phyloP scores from a whole-genome alignment of 192 early-diverging fungal genomes.

The Obelidium mucronatum region DNA sequence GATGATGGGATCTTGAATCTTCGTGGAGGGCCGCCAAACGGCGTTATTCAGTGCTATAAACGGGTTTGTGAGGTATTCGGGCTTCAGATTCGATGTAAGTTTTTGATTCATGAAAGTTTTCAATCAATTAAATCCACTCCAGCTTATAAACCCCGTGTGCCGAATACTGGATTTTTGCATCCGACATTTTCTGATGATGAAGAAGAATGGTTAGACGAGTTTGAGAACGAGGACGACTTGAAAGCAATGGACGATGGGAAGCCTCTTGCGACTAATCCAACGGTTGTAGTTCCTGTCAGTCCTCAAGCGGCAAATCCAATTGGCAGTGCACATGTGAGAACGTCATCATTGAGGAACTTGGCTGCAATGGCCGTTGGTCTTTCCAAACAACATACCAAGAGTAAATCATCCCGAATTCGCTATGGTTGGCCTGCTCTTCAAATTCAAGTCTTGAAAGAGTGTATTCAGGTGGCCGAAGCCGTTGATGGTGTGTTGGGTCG shows the following conservation, averaged over 20 bases:
- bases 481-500: constrained; percentile 59
- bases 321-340: background rate
- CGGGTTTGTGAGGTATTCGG: constrained; percentile 75
- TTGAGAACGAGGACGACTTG: constrained; percentile 48
- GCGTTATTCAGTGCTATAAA: constrained; percentile 70
- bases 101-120: background rate
- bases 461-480: constrained; percentile 71
- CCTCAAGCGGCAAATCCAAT: background rate
- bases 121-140: background rate
- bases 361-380: background rate
- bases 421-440: constrained; percentile 83
- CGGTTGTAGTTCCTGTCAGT: background rate
- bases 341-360: constrained; percentile 8
- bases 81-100: constrained; percentile 59
- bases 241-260: background rate
- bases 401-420: constrained; percentile 10
- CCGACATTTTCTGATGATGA: constrained; percentile 49
- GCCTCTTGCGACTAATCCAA: background rate
- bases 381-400: background rate
- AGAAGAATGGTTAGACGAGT: constrained; percentile 57
- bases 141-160: constrained; percentile 9
- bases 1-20: background rate
- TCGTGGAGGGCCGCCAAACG: constrained; percentile 46
- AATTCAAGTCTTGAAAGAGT: constrained; percentile 78
- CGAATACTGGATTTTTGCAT: constrained; percentile 15